Percentiles rank a stretch among this genome's conserved stretches.
Conservation (phyloP, 768 basidiomycete species). For the Hypholoma fasciculare region DNA sequence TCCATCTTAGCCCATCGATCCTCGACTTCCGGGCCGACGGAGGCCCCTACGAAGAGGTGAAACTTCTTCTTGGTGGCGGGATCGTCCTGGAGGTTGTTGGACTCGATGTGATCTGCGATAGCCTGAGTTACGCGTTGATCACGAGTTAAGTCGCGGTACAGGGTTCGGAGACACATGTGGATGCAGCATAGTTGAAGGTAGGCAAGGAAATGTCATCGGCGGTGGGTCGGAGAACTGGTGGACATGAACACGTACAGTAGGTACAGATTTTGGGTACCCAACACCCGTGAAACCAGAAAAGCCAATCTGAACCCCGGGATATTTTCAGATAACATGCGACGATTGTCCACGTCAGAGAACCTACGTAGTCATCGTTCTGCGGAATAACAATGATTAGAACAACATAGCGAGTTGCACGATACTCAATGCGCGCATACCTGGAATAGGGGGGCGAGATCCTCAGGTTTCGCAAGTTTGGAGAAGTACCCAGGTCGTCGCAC, state of each 20-base stretch:
- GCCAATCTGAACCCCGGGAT: constrained; percentile 34
- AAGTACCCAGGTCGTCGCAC: constrained; percentile 39
- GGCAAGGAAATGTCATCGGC: background rate
- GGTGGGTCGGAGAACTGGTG: background rate
- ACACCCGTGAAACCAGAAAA: constrained; percentile 54
- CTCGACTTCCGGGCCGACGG: constrained; percentile 48
- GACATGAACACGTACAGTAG: constrained; percentile 31
- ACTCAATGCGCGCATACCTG: constrained; percentile 26
- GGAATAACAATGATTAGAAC: background rate
- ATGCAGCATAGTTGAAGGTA: background rate
- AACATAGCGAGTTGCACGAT: background rate
- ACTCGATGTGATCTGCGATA: constrained; percentile 44
- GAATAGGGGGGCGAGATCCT: constrained; percentile 42
- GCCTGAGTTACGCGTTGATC: constrained; percentile 25
- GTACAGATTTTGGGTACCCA: constrained; percentile 47
- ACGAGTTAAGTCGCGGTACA: background rate
- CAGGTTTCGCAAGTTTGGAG: constrained; percentile 33
- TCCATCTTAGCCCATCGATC: constrained; percentile 48
- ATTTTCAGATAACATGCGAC: background rate
- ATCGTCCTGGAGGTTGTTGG: constrained; percentile 43
- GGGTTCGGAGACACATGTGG: background rate
- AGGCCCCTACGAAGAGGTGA: constrained; percentile 49
- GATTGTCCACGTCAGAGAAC: constrained; percentile 5
- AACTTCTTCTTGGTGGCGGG: constrained; percentile 44
- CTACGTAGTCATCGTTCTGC: constrained; percentile 47